Conservation (phyloP, 805 yeast genomes). For the Candida oleophila region DNA sequence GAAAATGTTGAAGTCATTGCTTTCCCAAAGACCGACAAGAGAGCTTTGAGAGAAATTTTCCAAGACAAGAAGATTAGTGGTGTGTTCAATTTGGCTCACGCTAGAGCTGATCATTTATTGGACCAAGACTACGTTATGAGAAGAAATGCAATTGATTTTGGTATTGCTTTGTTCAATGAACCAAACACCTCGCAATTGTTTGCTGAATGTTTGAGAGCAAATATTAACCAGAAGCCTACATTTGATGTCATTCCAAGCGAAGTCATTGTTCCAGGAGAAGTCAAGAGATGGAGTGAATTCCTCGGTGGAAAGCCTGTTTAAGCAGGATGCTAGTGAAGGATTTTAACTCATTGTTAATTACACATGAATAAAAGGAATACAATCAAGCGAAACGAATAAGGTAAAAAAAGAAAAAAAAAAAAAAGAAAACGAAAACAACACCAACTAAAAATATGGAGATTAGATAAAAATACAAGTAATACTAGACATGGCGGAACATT, state of each 20-base stretch:
- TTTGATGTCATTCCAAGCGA: conserved; percentile 40
- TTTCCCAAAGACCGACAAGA: conserved; percentile 91
- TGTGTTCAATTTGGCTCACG: conserved; percentile 88
- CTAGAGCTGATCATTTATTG: conserved; percentile 78
- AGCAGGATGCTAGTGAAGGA: conserved; percentile 3
- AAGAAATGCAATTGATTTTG: conserved; percentile 98
- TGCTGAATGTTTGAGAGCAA: conserved; percentile 75
- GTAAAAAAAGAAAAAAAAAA: too few species aligned
- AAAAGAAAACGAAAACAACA: too few species aligned
- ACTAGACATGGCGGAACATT: too few species aligned
- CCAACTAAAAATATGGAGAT: neutral
- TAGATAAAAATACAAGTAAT: neutral
- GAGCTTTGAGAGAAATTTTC: conserved; percentile 91
- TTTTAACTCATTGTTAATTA: too few species aligned
- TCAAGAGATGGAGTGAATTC: conserved; percentile 94
- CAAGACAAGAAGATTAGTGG: conserved; percentile 79
- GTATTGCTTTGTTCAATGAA: conserved; percentile 93
- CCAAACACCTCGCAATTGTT: conserved; percentile 89
- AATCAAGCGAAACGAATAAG: too few species aligned
- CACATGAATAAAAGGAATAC: neutral
- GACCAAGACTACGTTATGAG: conserved; percentile 98
- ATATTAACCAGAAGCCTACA: conserved; percentile 56
- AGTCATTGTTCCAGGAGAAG: conserved; percentile 77
- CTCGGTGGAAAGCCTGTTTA: conserved; percentile 89
- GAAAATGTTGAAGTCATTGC: conserved; percentile 65